Conservation (phyloP, 176 grass and related monocot species). For the Oryza nivara region DNA sequence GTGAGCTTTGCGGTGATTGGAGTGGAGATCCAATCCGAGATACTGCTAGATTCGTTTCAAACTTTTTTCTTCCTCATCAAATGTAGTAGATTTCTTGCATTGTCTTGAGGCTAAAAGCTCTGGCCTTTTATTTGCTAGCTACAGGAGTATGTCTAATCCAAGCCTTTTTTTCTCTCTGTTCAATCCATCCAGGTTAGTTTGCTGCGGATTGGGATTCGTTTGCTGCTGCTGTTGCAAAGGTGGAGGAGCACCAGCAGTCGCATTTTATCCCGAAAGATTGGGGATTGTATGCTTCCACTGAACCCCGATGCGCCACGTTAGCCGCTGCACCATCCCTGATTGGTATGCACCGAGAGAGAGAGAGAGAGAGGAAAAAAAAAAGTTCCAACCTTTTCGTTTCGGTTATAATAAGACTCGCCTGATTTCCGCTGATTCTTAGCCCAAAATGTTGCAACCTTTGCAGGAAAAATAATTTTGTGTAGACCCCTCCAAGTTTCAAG, state of each 20-base stretch:
- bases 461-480: conserved; percentile 34
- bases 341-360: background rate
- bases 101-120: too few species aligned
- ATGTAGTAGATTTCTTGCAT: too few species aligned
- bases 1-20: too few species aligned
- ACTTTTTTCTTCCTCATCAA: too few species aligned
- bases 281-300: conserved; percentile 10
- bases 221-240: background rate
- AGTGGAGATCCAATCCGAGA: too few species aligned
- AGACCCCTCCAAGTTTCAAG: conserved; percentile 31
- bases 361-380: background rate
- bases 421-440: conserved; percentile 17
- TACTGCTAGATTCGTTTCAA: too few species aligned
- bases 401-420: conserved; percentile 32
- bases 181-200: background rate
- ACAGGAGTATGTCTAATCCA: too few species aligned
- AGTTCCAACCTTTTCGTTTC: background rate
- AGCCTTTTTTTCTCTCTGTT: too few species aligned
- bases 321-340: background rate
- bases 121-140: too few species aligned
- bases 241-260: background rate
- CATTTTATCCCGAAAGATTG: background rate
- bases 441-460: background rate
- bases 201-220: background rate
- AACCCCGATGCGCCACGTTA: background rate